These are phyloP conservation scores for Ceratobasidium sp. DNA, from an alignment of 1,284 basidiomycete species.

Conservation along the genomic window DNA sequence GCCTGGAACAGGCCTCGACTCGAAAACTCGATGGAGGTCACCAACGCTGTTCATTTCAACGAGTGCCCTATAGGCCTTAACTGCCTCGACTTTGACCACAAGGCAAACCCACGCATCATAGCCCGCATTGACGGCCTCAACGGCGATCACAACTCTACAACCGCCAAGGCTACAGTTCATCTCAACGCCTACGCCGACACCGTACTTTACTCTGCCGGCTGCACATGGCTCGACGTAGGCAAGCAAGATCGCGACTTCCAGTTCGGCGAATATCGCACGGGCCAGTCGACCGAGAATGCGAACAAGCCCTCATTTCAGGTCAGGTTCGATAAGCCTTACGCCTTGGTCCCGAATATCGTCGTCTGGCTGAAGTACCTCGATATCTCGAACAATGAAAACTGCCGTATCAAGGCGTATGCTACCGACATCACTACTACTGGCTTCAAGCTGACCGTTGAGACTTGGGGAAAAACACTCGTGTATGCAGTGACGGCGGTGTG, in stretches of 20 bases:
- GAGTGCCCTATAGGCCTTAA: conserved; percentile 25
- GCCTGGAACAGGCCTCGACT: conserved; percentile 23
- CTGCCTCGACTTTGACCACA: conserved; percentile 13
- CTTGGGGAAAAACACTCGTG: conserved; percentile 35
- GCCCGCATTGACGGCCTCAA: background rate
- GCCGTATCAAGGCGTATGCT: conserved; percentile 8
- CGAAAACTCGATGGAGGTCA: conserved; percentile 2
- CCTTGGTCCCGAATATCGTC: conserved; percentile 37
- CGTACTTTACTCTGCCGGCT: conserved; percentile 12
- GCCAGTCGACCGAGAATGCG: background rate
- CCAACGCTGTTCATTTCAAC: background rate
- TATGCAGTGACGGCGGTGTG: conserved; percentile 28
- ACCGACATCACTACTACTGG: conserved; percentile 29
- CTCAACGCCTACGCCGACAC: conserved; percentile 30
- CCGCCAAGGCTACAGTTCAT: background rate
- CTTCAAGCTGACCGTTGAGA: conserved; percentile 39
- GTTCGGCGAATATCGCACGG: conserved; percentile 31
- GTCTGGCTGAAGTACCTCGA: conserved; percentile 30
- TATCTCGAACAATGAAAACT: conserved; percentile 3
- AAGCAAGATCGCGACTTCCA: conserved; percentile 18
- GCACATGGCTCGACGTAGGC: conserved; percentile 17
- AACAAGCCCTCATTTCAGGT: background rate
- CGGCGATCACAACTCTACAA: background rate
- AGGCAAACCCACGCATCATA: conserved; percentile 13
- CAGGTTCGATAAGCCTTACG: conserved; percentile 32